Conservation (phyloP, 768 basidiomycete genomes). For the Cystobasidiopsis lactophilus region DNA sequence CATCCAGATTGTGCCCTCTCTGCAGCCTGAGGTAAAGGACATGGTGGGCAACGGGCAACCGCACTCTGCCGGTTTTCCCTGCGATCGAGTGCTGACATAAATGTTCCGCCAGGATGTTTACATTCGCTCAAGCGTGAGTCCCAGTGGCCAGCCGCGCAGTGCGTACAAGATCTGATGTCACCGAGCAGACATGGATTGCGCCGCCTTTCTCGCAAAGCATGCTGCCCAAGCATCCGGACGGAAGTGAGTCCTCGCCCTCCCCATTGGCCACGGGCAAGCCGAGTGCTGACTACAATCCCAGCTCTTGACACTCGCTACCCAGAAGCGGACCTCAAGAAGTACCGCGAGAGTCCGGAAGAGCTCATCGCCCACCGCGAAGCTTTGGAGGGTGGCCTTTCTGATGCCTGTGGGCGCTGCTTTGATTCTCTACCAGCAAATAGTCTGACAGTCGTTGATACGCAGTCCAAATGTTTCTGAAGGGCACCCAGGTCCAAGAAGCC, state of each 20-base stretch:
- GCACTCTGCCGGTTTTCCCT: constrained; percentile 9
- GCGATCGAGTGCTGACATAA: neutral
- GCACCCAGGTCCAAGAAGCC: neutral
- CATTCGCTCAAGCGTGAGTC: neutral
- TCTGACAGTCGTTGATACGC: no score
- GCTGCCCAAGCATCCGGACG: no score
- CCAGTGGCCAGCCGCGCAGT: no score
- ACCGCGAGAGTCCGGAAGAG: neutral
- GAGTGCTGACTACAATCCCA: no score
- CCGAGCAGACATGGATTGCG: neutral
- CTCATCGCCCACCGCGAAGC: neutral
- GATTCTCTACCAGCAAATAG: no score
- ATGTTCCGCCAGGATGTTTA: neutral
- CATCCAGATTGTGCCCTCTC: constrained; percentile 6
- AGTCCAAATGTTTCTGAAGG: constrained; percentile 2
- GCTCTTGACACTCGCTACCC: no score
- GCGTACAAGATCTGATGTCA: no score
- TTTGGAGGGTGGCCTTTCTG: neutral
- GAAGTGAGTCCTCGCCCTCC: no score
- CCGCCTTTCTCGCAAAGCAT: neutral
- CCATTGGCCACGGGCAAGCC: neutral
- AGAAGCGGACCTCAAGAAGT: neutral
- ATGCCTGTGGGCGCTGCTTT: neutral
- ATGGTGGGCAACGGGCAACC: constrained; percentile 3
- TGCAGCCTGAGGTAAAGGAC: constrained; percentile 4